Conservation (phyloP, 202 grass and related monocot genomes). For the Eragrostis tef region DNA sequence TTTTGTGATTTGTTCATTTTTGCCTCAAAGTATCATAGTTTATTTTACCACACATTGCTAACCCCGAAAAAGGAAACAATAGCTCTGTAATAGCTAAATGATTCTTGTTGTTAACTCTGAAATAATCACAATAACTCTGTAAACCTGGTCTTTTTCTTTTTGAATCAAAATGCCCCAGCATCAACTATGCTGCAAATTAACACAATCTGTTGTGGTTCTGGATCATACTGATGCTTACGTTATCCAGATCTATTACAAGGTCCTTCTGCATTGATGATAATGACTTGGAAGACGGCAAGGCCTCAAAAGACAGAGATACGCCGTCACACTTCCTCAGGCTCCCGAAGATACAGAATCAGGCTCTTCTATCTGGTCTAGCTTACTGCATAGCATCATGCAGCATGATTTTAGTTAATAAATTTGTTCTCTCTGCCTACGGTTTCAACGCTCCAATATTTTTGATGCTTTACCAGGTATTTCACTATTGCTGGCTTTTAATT, state of each 20-base stretch:
- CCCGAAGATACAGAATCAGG: slow-evolving; percentile 71
- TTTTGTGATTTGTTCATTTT: slow-evolving; percentile 28
- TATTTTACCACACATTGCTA: neutral
- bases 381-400: slow-evolving; percentile 93
- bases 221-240: slow-evolving; percentile 26
- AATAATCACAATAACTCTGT: neutral
- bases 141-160: slow-evolving; percentile 15
- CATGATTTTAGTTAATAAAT: slow-evolving; percentile 97
- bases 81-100: neutral
- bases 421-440: slow-evolving; percentile 82
- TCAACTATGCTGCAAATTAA: slow-evolving; percentile 29
- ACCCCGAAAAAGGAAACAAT: too few species aligned
- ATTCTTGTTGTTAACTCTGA: neutral
- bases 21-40: neutral
- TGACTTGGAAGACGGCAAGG: slow-evolving; percentile 78
- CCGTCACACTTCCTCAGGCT: slow-evolving; percentile 45
- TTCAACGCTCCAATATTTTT: slow-evolving; percentile 95
- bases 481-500: slow-evolving; percentile 19
- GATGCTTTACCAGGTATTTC: slow-evolving; percentile 92
- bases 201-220: slow-evolving; percentile 24
- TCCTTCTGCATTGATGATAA: slow-evolving; percentile 60
- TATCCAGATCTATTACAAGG: slow-evolving; percentile 64
- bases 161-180: slow-evolving; percentile 24
- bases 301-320: slow-evolving; percentile 72
- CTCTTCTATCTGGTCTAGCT: slow-evolving; percentile 88